These are phyloP conservation scores for Phylloporus arenicola DNA, from an alignment of 768 basidiomycete genomes.

Conservation along the genomic window DNA sequence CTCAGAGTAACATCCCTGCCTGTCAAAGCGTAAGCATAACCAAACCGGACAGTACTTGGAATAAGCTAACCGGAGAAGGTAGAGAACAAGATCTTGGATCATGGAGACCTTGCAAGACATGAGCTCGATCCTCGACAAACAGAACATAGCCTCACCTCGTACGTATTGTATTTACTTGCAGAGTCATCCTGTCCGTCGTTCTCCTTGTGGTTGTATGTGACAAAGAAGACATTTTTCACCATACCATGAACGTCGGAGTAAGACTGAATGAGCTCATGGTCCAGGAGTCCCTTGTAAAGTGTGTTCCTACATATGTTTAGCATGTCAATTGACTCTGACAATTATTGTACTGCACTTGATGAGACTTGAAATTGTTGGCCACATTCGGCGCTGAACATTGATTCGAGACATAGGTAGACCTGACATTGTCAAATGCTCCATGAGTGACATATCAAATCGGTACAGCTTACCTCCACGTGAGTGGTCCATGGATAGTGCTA, in stretches of 20 bases:
- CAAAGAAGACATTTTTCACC: conserved; percentile 59
- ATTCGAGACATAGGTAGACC: conserved; percentile 65
- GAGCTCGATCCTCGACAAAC: neutral
- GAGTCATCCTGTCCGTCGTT: conserved; percentile 57
- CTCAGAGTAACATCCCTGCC: conserved; percentile 44
- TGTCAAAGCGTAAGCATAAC: conserved; percentile 9
- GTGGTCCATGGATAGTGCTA: conserved; percentile 69
- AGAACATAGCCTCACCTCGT: conserved; percentile 56
- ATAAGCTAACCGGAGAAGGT: conserved; percentile 38
- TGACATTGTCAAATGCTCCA: conserved; percentile 61
- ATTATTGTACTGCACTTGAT: conserved; percentile 11
- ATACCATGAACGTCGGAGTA: conserved; percentile 61
- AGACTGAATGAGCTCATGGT: conserved; percentile 44
- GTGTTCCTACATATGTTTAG: conserved; percentile 37
- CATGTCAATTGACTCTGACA: too few relatives aligned
- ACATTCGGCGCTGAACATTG: conserved; percentile 71
- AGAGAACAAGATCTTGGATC: conserved; percentile 49
- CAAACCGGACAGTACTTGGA: neutral
- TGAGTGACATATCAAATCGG: conserved; percentile 67
- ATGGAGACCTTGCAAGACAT: conserved; percentile 32
- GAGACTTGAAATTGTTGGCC: conserved; percentile 59
- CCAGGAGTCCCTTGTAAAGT: conserved; percentile 56
- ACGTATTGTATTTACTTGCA: conserved; percentile 58
- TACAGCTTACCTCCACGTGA: conserved; percentile 48
- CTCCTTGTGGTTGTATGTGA: conserved; percentile 59